Evolutionary conservation across 2,329 filamentous ascomycete genomes (phyloP), one percentile per base, ranked within the genome.

Genomic region (Trichophyton rubrum): DNA sequence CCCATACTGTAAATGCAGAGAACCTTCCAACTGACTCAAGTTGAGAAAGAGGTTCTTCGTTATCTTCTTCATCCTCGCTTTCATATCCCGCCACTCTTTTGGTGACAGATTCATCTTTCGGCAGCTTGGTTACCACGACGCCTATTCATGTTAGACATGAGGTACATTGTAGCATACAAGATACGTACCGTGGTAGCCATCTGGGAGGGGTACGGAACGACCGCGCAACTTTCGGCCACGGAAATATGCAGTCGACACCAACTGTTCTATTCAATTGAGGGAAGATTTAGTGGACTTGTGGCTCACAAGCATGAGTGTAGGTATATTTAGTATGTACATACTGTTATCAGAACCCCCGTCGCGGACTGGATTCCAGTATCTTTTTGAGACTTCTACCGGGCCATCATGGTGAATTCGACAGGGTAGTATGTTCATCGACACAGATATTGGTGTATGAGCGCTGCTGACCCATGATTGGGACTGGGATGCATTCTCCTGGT

Each of bases 331-430:
- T 22, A 13, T 30, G 22, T 8, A n/a, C 58, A 22, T 62, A 63
- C 62, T 60, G 47, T 55, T 33, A 74, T 79, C 69, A 68, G 79
- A 68, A 71, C 72, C 65, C 40, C 4, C n/a, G 64, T 77, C 73
- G 27, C 73, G 70, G 33, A 69, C 73, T 0, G 89, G 87, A 4
- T 76, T 79, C 90, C 90, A 96, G 70, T 89, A 90, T 49, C 84
- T 77, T 22, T 81, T 73, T 3, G 81, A 76, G 1, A 83, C 77
- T 58, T 85, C 81, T 59, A 92, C 78, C 0, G 84, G 79, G 0
- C 91, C 91, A 66, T 88, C 83, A 72, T 95, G 86, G 67, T 91
- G 81, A 68, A 96, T 83, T 60, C 84, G 82, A 68, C 89, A 93
- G 2, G 91, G 90, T 13, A 96, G 79, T 20, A 96, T 76, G 68